phyloP scores from a whole-genome alignment of 2,329 filamentous ascomycete species.

The Dactylellina sp. region DNA sequence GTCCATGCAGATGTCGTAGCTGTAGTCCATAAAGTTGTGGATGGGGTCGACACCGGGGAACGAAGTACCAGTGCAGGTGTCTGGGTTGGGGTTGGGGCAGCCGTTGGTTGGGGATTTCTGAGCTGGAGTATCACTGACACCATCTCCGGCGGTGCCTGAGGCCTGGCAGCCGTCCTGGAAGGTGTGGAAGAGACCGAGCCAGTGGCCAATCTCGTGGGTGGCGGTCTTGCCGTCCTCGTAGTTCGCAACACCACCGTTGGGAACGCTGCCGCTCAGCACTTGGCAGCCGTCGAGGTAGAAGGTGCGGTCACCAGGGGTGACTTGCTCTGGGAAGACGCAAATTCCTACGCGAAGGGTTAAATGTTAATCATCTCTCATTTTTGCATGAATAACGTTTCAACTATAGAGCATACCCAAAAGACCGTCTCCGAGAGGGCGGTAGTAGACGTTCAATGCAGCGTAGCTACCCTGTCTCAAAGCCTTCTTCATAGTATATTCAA shows the following conservation, averaged over 20 bases:
- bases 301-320: constrained; percentile 61
- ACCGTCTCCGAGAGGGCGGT: constrained; percentile 59
- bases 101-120: constrained; percentile 62
- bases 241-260: constrained; percentile 62
- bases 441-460: constrained; percentile 62
- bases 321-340: constrained; percentile 55
- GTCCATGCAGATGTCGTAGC: constrained; percentile 66
- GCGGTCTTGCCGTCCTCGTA: constrained; percentile 63
- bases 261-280: constrained; percentile 63
- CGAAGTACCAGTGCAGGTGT: constrained; percentile 60
- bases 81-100: constrained; percentile 64
- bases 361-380: constrained; percentile 53
- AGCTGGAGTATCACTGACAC: constrained; percentile 64
- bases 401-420: constrained; percentile 54
- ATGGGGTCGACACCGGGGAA: constrained; percentile 61
- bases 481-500: constrained; percentile 66
- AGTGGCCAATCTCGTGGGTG: constrained; percentile 65
- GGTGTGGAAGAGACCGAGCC: constrained; percentile 67
- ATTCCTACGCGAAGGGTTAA: constrained; percentile 25
- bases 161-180: constrained; percentile 65
- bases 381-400: not conserved
- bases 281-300: constrained; percentile 64
- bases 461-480: constrained; percentile 66
- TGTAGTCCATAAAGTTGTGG: constrained; percentile 64
- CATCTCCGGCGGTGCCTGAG: constrained; percentile 63